A percentile compares a stretch with the other conserved stretches of the same genome.
Conservation (phyloP, 257 asterid species). For the Oldenlandia corymbosa region DNA sequence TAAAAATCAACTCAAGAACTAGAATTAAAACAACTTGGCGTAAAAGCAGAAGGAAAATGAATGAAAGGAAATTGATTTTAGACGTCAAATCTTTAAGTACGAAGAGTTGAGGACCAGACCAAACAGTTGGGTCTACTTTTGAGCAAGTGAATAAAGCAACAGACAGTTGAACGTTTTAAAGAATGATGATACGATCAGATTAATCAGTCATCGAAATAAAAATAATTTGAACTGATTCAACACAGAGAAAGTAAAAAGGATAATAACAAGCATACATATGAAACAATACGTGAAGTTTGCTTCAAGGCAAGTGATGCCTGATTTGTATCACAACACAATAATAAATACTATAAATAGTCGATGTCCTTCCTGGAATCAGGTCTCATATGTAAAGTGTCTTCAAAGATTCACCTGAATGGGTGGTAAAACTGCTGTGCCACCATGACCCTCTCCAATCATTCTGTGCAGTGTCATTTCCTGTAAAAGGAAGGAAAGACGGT, state of each 20-base stretch:
- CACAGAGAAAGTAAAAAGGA: not conserved
- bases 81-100: not conserved
- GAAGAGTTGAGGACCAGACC: not conserved
- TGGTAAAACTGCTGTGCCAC: slow-evolving; percentile 87
- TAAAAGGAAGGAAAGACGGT: not conserved
- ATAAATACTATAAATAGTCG: not conserved
- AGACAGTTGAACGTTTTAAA: not conserved
- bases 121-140: not conserved
- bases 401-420: slow-evolving; percentile 46
- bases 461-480: slow-evolving; percentile 60
- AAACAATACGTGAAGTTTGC: not conserved
- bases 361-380: not conserved
- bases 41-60: not conserved
- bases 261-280: not conserved
- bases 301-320: not conserved
- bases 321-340: not conserved
- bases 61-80: not conserved
- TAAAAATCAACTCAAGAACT: not conserved
- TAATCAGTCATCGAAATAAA: not conserved
- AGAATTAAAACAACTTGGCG: not conserved
- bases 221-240: not conserved
- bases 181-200: not conserved
- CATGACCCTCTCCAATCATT: slow-evolving; percentile 86
- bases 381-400: not conserved
- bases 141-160: not conserved